Percentiles rank a stretch among this genome's conserved stretches.
Evolutionary conservation across 2,329 filamentous ascomycete species (phyloP).

Genomic region (Sporothrix pallida): DNA sequence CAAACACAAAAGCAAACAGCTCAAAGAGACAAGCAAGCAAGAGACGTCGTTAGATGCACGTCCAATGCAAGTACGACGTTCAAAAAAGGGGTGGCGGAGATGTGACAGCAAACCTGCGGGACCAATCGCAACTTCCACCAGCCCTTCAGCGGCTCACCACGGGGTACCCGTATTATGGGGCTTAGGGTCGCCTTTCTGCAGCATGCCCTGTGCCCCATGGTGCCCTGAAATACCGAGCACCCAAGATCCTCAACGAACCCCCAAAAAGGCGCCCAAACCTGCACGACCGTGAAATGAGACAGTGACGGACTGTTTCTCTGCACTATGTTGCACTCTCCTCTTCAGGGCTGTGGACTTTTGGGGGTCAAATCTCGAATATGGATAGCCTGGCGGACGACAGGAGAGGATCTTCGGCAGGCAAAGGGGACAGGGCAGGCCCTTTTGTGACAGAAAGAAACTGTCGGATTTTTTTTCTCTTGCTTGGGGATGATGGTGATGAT

Average conservation of each 20-base stretch:
- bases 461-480: background rate
- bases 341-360: background rate
- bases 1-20: background rate
- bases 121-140: conserved; percentile 21
- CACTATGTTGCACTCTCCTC: conserved; percentile 9
- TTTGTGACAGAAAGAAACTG: too few species aligned
- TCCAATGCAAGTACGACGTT: conserved; percentile 5
- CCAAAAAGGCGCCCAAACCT: background rate
- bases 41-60: background rate
- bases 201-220: too few species aligned
- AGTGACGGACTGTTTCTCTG: conserved; percentile 15
- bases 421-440: background rate
- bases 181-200: background rate
- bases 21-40: conserved; percentile 1
- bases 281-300: background rate
- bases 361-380: background rate
- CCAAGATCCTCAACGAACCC: background rate
- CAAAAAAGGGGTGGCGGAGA: conserved; percentile 15
- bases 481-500: background rate
- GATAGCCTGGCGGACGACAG: background rate
- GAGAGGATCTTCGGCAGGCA: conserved; percentile 9
- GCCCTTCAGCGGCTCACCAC: conserved; percentile 19
- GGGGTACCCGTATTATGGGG: background rate
- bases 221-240: conserved; percentile 10
- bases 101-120: conserved; percentile 31